A percentile compares a stretch with the other conserved stretches of the same genome.
These are phyloP conservation scores for Ehretia macrophylla DNA, from an alignment of 257 asterid genomes.

Conservation along the genomic window DNA sequence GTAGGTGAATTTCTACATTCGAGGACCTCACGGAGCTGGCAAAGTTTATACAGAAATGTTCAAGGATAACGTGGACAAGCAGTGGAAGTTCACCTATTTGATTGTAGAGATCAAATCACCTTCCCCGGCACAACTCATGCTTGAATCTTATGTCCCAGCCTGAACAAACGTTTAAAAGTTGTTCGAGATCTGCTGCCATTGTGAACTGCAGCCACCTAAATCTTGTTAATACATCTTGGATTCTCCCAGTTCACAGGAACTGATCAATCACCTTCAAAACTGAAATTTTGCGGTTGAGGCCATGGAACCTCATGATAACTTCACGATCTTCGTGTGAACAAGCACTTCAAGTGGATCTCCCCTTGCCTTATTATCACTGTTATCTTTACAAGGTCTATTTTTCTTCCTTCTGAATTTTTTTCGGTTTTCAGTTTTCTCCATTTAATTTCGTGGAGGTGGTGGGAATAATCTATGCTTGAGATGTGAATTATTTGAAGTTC, in stretches of 20 bases:
- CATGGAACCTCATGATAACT: not conserved
- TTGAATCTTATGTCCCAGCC: slow-evolving; percentile 93
- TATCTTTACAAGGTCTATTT: too few relatives aligned
- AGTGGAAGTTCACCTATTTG: slow-evolving; percentile 86
- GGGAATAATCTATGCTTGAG: too few relatives aligned
- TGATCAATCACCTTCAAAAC: too few relatives aligned
- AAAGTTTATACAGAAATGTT: slow-evolving; percentile 86
- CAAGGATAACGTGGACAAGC: slow-evolving; percentile 72
- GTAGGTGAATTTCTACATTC: slow-evolving; percentile 83
- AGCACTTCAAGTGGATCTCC: not conserved
- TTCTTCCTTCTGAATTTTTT: too few relatives aligned
- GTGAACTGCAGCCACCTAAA: not conserved
- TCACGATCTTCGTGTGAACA: not conserved
- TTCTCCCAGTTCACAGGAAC: too few relatives aligned
- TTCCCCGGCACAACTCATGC: slow-evolving; percentile 70
- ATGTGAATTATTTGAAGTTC: too few relatives aligned
- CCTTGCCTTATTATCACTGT: too few relatives aligned
- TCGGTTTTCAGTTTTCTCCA: too few relatives aligned
- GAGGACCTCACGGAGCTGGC: slow-evolving; percentile 93
- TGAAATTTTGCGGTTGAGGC: too few relatives aligned
- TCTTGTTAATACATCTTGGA: too few relatives aligned
- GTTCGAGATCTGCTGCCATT: not conserved
- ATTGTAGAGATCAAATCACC: slow-evolving; percentile 77
- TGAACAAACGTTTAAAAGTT: slow-evolving; percentile 20
- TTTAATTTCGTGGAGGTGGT: too few relatives aligned